Percentiles rank a stretch among this genome's conserved stretches.
These are phyloP conservation scores for Physcomitrium patens DNA, from an alignment of 225 moss, liverwort and hornwort genomes.

Conservation along the genomic window DNA sequence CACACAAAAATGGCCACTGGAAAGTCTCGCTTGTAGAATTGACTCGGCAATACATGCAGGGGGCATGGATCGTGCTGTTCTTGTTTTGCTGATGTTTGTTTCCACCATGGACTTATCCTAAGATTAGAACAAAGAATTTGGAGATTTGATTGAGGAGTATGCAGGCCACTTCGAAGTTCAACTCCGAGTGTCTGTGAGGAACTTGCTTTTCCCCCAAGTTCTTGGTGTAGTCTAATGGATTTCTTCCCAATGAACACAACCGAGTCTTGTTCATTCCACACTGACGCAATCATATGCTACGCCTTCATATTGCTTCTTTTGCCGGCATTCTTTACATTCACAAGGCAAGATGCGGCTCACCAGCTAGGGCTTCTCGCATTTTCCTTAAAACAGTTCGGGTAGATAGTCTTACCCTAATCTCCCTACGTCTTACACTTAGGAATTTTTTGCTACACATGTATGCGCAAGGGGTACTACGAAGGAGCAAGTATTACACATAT, in stretches of 20 bases:
- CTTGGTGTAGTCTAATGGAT: not conserved
- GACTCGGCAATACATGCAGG: not conserved
- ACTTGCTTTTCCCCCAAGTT: slow-evolving; percentile 25
- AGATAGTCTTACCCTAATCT: not conserved
- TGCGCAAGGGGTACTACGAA: not conserved
- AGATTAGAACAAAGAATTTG: not conserved
- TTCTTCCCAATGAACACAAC: not conserved
- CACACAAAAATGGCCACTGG: not conserved
- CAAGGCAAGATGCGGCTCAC: not conserved
- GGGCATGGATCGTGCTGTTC: not conserved
- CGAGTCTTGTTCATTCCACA: slow-evolving; percentile 2
- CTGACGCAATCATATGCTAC: not conserved
- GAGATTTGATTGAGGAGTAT: not conserved
- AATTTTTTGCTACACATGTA: not conserved
- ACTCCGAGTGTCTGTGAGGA: not conserved
- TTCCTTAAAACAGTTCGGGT: slow-evolving; percentile 20
- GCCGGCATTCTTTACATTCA: not conserved
- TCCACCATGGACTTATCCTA: not conserved
- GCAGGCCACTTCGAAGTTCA: not conserved
- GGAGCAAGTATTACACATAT: not conserved
- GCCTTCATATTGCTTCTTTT: not conserved
- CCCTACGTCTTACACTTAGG: not conserved
- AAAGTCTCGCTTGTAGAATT: not conserved
- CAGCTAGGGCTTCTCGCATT: slow-evolving; percentile 24
- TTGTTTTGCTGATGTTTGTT: not conserved